These are phyloP conservation scores for Elsinoe arachidis DNA, from an alignment of 2,329 filamentous ascomycete genomes.

Conservation along the genomic window DNA sequence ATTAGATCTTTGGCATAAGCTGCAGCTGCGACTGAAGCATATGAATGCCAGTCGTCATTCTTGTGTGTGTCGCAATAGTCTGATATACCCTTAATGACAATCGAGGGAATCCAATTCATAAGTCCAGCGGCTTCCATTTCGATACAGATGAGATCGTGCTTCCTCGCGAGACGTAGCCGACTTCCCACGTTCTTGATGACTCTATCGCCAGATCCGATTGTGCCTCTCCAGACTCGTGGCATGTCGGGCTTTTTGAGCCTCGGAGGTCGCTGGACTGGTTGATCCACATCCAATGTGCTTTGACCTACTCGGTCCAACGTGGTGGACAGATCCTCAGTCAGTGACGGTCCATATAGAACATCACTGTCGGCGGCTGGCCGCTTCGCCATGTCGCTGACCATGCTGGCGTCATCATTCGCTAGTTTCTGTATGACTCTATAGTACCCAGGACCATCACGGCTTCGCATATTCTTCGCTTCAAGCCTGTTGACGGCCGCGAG, in stretches of 20 bases:
- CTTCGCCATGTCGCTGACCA: background rate
- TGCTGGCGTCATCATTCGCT: background rate
- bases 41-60: slow-evolving; percentile 20
- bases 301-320: background rate
- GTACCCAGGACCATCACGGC: background rate
- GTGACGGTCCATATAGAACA: background rate
- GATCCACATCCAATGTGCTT: background rate
- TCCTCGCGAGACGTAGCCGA: slow-evolving; percentile 8
- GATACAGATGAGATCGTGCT: slow-evolving; percentile 14
- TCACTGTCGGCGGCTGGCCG: background rate
- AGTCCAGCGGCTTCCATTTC: slow-evolving; percentile 17
- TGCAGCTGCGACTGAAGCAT: slow-evolving; percentile 19
- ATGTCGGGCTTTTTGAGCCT: slow-evolving; percentile 16
- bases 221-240: slow-evolving; percentile 29
- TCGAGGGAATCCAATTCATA: slow-evolving; percentile 15
- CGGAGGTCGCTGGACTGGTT: background rate
- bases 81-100: slow-evolving; percentile 22
- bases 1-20: slow-evolving; percentile 19
- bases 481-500: slow-evolving; percentile 15
- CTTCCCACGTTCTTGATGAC: slow-evolving; percentile 13
- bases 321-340: background rate
- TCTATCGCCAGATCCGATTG: slow-evolving; percentile 32
- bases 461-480: background rate
- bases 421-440: background rate
- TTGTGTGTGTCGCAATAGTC: slow-evolving; percentile 23